Percentiles rank a stretch among this genome's conserved stretches.
Conservation (phyloP, 805 yeast genomes). For the Cyberlindnera mycetangii region DNA sequence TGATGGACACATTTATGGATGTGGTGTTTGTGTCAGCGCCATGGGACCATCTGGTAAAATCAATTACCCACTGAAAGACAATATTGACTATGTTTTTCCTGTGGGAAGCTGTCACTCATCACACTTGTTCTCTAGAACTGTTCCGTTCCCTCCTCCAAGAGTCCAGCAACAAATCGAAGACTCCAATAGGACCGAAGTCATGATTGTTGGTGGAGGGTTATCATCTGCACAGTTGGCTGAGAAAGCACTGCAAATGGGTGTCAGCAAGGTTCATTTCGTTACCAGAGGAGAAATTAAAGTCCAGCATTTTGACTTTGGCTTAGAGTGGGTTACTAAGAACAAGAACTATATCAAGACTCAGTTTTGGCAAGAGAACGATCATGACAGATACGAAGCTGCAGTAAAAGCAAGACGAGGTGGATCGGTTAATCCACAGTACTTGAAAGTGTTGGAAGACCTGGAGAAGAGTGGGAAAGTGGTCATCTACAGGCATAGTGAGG, state of each 20-base stretch:
- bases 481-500: conserved; percentile 30
- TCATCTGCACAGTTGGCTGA: conserved; percentile 46
- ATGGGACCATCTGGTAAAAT: conserved; percentile 15
- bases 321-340: conserved; percentile 50
- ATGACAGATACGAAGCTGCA: conserved; percentile 40
- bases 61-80: conserved; percentile 11
- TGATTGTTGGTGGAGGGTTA: conserved; percentile 45
- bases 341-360: conserved; percentile 42
- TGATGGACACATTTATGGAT: conserved; percentile 34
- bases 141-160: conserved; percentile 4
- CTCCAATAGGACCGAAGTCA: conserved; percentile 7
- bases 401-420: conserved; percentile 44
- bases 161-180: not conserved
- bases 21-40: conserved; percentile 18
- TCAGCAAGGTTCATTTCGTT: conserved; percentile 33
- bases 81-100: conserved; percentile 5
- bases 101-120: conserved; percentile 16
- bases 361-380: conserved; percentile 39
- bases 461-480: conserved; percentile 32
- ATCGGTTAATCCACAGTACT: conserved; percentile 43
- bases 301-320: conserved; percentile 46
- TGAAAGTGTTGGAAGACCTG: conserved; percentile 32
- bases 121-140: conserved; percentile 8
- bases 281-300: conserved; percentile 38
- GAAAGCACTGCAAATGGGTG: conserved; percentile 32